Percentiles rank a stretch among this genome's conserved stretches.
Conservation (phyloP, 208 protist species). For the Leishmania mexicana region DNA sequence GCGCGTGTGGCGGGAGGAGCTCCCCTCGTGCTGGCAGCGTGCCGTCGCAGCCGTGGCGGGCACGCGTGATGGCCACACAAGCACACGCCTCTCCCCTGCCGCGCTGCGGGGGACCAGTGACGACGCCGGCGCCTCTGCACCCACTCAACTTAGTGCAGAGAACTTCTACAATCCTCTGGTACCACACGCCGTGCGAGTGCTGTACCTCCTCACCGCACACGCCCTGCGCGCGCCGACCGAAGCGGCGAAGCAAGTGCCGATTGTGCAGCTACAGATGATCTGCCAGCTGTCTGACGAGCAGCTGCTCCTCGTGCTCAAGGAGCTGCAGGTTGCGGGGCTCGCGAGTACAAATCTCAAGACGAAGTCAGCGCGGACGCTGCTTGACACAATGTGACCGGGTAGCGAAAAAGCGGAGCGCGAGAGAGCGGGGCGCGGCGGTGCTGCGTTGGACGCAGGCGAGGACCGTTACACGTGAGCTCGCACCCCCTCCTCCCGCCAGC, state of each 20-base stretch:
- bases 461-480: neutral
- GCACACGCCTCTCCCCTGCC: neutral
- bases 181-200: constrained; percentile 54
- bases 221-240: constrained; percentile 33
- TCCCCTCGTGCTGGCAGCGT: constrained; percentile 19
- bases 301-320: constrained; percentile 49
- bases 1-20: constrained; percentile 5
- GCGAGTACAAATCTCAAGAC: constrained; percentile 38
- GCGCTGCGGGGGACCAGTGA: neutral
- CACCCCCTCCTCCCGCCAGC: neutral
- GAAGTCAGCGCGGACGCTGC: constrained; percentile 41
- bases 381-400: constrained; percentile 21
- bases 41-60: constrained; percentile 5
- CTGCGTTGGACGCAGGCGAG: neutral
- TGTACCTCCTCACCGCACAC: constrained; percentile 64
- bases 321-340: constrained; percentile 57
- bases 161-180: constrained; percentile 69
- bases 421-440: neutral
- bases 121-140: neutral
- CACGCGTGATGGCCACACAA: neutral
- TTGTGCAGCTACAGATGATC: constrained; percentile 57
- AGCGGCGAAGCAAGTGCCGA: constrained; percentile 51
- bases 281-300: constrained; percentile 69
- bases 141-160: constrained; percentile 9
- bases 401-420: neutral